These are phyloP conservation scores for Exophiala lecanii-corni DNA, from an alignment of 2,329 filamentous ascomycete genomes.

Conservation along the genomic window DNA sequence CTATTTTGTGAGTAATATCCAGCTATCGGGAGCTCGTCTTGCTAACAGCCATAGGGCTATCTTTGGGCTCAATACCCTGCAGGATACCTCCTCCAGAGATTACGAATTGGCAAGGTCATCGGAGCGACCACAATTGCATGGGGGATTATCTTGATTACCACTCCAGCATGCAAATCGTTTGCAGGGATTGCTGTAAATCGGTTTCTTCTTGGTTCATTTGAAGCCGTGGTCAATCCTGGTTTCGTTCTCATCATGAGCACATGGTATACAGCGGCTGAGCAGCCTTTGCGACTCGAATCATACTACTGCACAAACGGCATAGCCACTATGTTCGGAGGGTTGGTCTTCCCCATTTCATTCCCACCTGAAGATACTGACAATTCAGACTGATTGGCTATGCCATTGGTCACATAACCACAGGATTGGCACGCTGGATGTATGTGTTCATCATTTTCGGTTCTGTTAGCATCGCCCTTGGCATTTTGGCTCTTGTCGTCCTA, in stretches of 20 bases:
- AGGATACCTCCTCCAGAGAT: constrained; percentile 44
- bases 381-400: constrained; percentile 27
- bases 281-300: constrained; percentile 15
- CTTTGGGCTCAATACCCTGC: constrained; percentile 49
- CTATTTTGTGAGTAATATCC: constrained; percentile 43
- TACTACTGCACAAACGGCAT: constrained; percentile 49
- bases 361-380: constrained; percentile 27
- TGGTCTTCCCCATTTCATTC: constrained; percentile 40
- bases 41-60: constrained; percentile 34
- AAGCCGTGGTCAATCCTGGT: constrained; percentile 32
- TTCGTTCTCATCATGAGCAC: constrained; percentile 27
- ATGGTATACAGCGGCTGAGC: constrained; percentile 23
- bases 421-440: constrained; percentile 26
- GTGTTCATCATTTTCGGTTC: constrained; percentile 21
- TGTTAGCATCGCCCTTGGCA: constrained; percentile 15
- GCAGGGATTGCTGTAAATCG: constrained; percentile 19
- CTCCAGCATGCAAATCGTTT: constrained; percentile 16
- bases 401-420: constrained; percentile 19
- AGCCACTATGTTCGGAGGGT: constrained; percentile 58
- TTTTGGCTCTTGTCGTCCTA: constrained; percentile 12
- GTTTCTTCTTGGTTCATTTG: constrained; percentile 17
- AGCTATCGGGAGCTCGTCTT: too few species aligned
- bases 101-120: constrained; percentile 48
- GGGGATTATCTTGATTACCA: constrained; percentile 20
- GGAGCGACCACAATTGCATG: constrained; percentile 30